Base-by-base conservation (phyloP, 306 rosid species). In the Glycine tomentella region DNA sequence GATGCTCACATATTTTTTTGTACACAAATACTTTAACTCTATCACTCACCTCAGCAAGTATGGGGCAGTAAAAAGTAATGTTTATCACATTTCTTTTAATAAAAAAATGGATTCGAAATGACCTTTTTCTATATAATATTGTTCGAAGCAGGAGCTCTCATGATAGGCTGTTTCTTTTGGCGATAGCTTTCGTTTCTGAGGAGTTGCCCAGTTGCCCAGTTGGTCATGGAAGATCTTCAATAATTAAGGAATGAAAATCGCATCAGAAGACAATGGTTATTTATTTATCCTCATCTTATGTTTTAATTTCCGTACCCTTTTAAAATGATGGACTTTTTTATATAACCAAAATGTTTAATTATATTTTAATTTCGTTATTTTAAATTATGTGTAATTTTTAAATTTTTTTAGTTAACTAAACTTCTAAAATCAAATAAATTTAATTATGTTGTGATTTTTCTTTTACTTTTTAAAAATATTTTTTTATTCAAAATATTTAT, bases 301-400 rank as follows among this genome's bases (percentile, higher is more conserved):
- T 59, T 76, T 69, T 14, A 16, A 25, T 25, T 25, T 25, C 31
- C 49, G 59, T 6, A 53, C 4, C 8, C 25, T 53, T 53, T 53
- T 14, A 53, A 82, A 82, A 44, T 50, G 9, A 69, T 68, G 42
- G 74, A 58, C 0, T 59, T 69, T 68, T 82, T 7, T 12, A 5
- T 16, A 7, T 57, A 57, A 57, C 36, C 12, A 57, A 17, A 57
- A 57, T 8, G 63, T 52, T 52, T 52, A 52, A 52, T 52, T 52
- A 52, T 5, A 52, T 42, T 25, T 25, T 25, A 25, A 25, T 25
- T 25, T 0, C 31, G 2, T 25, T 25, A 25, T 0, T 25, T 25
- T 25, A 25, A 25, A 25, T 25, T 25, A n/a, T 25, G 31, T 25
- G 31, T 25, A 25, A 25, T n/a, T n/a, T n/a, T 25, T 1, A 25